These are phyloP conservation scores for Phyllosticta ampelicida DNA, from an alignment of 2,329 filamentous ascomycete genomes.

Conservation along the genomic window DNA sequence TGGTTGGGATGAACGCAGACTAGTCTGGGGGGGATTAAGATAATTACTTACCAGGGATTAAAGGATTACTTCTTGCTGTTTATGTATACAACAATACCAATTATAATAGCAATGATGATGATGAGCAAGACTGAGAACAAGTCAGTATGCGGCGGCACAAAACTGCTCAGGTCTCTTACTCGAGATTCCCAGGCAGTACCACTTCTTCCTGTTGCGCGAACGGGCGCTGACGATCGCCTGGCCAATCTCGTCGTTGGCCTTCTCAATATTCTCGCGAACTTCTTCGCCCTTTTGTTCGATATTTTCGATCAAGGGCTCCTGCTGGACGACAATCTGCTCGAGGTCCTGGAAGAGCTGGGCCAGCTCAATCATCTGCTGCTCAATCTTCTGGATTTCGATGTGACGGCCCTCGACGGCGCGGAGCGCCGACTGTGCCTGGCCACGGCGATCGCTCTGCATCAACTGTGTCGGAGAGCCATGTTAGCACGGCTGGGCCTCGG, in stretches of 20 bases:
- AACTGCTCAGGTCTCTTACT: conserved; percentile 1
- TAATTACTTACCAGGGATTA: neutral
- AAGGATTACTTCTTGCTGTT: conserved; percentile 15
- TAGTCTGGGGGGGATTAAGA: neutral
- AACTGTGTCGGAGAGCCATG: conserved; percentile 35
- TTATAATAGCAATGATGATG: conserved; percentile 28
- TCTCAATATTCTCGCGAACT: conserved; percentile 70
- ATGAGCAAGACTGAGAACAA: conserved; percentile 21
- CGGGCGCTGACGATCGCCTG: conserved; percentile 74
- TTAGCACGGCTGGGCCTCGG: conserved; percentile 1
- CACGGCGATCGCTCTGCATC: conserved; percentile 67
- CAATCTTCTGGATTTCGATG: conserved; percentile 81
- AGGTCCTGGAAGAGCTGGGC: conserved; percentile 83
- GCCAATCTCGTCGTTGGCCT: conserved; percentile 74
- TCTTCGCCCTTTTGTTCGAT: conserved; percentile 85
- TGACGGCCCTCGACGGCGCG: conserved; percentile 74
- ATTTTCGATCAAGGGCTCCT: conserved; percentile 66
- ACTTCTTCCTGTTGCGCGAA: conserved; percentile 71
- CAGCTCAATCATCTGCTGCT: conserved; percentile 78
- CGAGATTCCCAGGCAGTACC: conserved; percentile 76
- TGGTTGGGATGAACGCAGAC: neutral
- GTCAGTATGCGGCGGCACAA: neutral
- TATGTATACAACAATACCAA: conserved; percentile 24
- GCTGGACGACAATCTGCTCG: conserved; percentile 73
- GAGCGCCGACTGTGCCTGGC: conserved; percentile 69